phyloP scores from a whole-genome alignment of 352 stramenopile genomes.

The Globisporangium spinosum region DNA sequence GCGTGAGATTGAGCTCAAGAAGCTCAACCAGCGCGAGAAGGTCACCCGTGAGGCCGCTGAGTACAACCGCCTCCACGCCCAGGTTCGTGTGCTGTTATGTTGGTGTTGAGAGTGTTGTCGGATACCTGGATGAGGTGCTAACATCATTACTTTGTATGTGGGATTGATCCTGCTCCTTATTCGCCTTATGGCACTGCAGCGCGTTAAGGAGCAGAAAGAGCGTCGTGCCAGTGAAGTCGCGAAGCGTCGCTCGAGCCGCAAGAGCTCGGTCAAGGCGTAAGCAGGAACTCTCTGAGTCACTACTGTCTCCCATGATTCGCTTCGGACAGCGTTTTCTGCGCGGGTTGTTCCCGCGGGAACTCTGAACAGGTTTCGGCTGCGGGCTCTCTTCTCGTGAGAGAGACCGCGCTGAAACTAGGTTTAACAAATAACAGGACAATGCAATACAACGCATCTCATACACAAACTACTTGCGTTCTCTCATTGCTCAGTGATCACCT shows the following conservation, averaged over 20 bases:
- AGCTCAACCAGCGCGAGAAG: slow-evolving; percentile 87
- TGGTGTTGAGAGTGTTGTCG: slow-evolving; percentile 1
- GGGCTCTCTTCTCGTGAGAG: neutral
- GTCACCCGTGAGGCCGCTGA: slow-evolving; percentile 93
- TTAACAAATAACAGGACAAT: slow-evolving; percentile 32
- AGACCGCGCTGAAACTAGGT: slow-evolving; percentile 16
- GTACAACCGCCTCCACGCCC: slow-evolving; percentile 97
- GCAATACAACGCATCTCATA: slow-evolving; percentile 18
- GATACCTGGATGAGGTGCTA: slow-evolving; percentile 21
- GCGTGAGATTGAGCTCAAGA: slow-evolving; percentile 85
- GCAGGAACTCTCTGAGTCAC: slow-evolving; percentile 20
- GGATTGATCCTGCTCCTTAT: slow-evolving; percentile 83
- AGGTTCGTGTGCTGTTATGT: slow-evolving; percentile 46
- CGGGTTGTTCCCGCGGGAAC: slow-evolving; percentile 7
- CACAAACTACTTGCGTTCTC: neutral
- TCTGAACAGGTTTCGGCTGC: slow-evolving; percentile 12
- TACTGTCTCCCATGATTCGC: slow-evolving; percentile 7
- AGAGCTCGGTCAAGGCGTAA: slow-evolving; percentile 92
- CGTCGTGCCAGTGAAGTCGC: slow-evolving; percentile 95
- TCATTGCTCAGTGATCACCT: neutral
- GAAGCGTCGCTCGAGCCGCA: slow-evolving; percentile 97
- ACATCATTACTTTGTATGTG: slow-evolving; percentile 41
- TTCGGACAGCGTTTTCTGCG: slow-evolving; percentile 10
- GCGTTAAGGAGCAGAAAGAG: slow-evolving; percentile 98
- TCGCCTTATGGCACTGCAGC: slow-evolving; percentile 94